Evolutionary conservation across 495 filamentous ascomycete genomes (phyloP), one percentile per base, ranked within the genome.

Genomic region (Cercophora sp.): DNA sequence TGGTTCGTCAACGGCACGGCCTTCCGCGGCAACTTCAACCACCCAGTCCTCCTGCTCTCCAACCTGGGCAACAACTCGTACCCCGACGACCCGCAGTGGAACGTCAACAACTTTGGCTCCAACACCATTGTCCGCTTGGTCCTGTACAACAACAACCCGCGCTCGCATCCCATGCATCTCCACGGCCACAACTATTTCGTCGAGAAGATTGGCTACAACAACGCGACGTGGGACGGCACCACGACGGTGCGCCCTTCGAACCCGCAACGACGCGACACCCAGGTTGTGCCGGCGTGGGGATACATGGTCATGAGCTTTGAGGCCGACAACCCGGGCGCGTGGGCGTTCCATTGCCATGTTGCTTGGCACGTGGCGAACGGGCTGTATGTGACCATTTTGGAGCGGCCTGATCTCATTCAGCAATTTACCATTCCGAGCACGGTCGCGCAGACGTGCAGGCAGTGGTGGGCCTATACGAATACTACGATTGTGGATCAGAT

Each of bases 331-430:
- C 74, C 80, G 0, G 79, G 80, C 8, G 65, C 77, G 18, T 84
- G 80, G 80, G 72, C 77, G 0, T 75, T 83, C 58, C 79, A 82
- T 62, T 82, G 78, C 63, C 79, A 83, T 66, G 70, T 79, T 24
- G 74, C 78, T 6, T 82, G 77, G 79, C 79, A 84, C 61, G 62
- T 76, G 1, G 70, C 67, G 16, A 76, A 59, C 5, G 81, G 81
- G 23, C 72, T 84, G 48, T 74, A 78, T 49, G 55, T 74, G 37
- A 69, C 72, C 44, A 61, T 81, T 29, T 23, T 82, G 4, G 74
- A 76, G 52, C 50, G 61, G 37, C 70, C 75, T 1, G 68, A 71
- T 50, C 63, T 82, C 36, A 13, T 15, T 11, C 29, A 32, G 29
- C 29, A 58, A 45, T 51, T 65, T 32, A 8, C 45, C 10, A 69